Percentiles rank a stretch among this genome's conserved stretches.
Conservation (phyloP, 148 eudicot species). For the Agrostemma githago region DNA sequence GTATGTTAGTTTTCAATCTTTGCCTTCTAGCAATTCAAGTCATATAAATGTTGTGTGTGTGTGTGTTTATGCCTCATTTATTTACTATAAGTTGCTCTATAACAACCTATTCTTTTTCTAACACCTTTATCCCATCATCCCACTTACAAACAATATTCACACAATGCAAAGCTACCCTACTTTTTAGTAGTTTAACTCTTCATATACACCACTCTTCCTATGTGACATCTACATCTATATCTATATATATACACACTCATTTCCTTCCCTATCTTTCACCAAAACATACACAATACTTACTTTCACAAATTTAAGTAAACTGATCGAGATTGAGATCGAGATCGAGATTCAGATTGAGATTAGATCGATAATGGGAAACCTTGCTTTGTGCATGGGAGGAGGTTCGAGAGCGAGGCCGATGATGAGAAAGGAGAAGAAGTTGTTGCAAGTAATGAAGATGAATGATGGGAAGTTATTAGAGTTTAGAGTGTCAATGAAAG, state of each 20-base stretch:
- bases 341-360: not conserved
- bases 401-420: not conserved
- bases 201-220: slow-evolving; percentile 16
- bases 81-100: not conserved
- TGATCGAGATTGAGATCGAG: not conserved
- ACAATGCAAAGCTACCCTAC: slow-evolving; percentile 31
- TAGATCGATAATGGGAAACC: slow-evolving; percentile 25
- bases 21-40: not conserved
- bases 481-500: slow-evolving; percentile 24
- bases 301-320: not conserved
- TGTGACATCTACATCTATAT: slow-evolving; percentile 9
- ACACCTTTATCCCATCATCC: slow-evolving; percentile 16
- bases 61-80: not conserved
- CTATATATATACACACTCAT: slow-evolving; percentile 5
- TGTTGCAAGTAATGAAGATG: slow-evolving; percentile 27
- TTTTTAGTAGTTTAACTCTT: slow-evolving; percentile 31
- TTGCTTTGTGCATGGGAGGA: slow-evolving; percentile 18
- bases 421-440: slow-evolving; percentile 7
- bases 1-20: not conserved
- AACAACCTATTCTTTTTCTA: slow-evolving; percentile 5
- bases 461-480: slow-evolving; percentile 26
- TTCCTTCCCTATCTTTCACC: slow-evolving; percentile 18
- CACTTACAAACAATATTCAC: slow-evolving; percentile 23
- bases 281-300: slow-evolving; percentile 7
- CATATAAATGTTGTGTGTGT: slow-evolving; percentile 4